Evolutionary conservation across 2,329 filamentous ascomycete genomes (phyloP), one percentile per base, ranked within the genome.

Genomic region (Geosmithia morbida): DNA sequence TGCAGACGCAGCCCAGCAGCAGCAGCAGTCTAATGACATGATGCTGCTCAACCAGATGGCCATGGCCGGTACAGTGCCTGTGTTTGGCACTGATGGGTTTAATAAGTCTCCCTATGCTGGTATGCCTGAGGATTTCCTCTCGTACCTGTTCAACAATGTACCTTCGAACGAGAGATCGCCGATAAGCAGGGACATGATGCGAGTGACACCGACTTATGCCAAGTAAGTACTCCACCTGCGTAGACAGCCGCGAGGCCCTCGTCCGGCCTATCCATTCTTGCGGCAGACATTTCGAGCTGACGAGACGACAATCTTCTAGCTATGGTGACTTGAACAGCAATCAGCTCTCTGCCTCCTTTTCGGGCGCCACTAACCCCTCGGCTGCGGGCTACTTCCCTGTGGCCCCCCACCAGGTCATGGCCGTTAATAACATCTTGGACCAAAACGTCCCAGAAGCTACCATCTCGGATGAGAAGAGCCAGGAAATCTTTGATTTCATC

Each of bases 121-220:
- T 8, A 85, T 94, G 68, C 83, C 86, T 0, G 87, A 94, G 58
- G 87, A 94, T 57, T 92, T 92, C 57, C 82, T 89, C 53, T 81
- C 83, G 5, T 94, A 85, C 71, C 64, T 94, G 22, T 94, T 94
- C 64, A 89, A 85, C 58, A 61, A 62, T 2, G 51, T 60, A 7
- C 51, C 55, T 26, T 53, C 59, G 17, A 43, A 41, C 40, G 47
- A 53, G 41, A 48, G 52, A 41, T 57, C 60, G 8, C 52, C 56
- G 7, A 55, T 60, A 50, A 54, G 75, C 29, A 71, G 74, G 22
- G 68, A 48, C 5, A 44, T 77, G 50, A 61, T 72, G 49, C 66
- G 70, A 19, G 51, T 16, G 10, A 37, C 33, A 13, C 33, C 55
- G n/a, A 52, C 57, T 29, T 54, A 59, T 51, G 62, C 66, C 46